Percentiles rank a stretch among this genome's conserved stretches.
phyloP scores from a whole-genome alignment of 495 filamentous ascomycete species.

The Penicillium pulvis region DNA sequence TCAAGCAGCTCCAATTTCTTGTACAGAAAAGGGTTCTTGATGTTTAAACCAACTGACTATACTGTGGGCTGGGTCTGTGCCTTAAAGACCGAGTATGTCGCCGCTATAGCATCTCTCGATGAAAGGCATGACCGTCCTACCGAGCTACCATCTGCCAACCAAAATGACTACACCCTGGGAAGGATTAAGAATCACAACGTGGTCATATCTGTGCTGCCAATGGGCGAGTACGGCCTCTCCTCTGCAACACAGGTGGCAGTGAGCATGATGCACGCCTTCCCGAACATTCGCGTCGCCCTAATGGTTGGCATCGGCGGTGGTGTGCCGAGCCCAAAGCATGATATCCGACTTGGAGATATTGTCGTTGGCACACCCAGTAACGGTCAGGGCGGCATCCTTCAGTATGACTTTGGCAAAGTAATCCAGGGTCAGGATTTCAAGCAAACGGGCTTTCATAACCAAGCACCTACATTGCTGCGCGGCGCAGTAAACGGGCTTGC shows the following conservation, averaged over 20 bases:
- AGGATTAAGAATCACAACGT: conserved; percentile 32
- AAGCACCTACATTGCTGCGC: conserved; percentile 31
- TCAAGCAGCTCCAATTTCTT: neutral
- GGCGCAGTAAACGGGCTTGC: conserved; percentile 20
- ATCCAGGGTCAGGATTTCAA: conserved; percentile 20
- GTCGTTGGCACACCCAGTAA: conserved; percentile 34
- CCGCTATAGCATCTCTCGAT: conserved; percentile 43
- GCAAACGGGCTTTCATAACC: conserved; percentile 33
- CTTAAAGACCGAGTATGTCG: conserved; percentile 35
- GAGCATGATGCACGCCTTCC: conserved; percentile 29
- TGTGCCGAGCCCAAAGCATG: conserved; percentile 22
- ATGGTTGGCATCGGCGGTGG: conserved; percentile 32
- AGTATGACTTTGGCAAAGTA: conserved; percentile 42
- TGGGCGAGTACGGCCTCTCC: conserved; percentile 9
- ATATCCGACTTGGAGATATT: conserved; percentile 26
- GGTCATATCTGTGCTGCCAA: conserved; percentile 10
- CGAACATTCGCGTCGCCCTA: conserved; percentile 19
- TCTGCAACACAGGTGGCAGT: conserved; percentile 30
- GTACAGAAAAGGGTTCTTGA: neutral
- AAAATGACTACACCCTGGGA: conserved; percentile 39
- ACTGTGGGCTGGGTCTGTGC: conserved; percentile 55
- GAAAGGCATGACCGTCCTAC: conserved; percentile 20
- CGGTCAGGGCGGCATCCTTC: conserved; percentile 33
- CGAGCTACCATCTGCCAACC: conserved; percentile 15
- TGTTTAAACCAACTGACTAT: conserved; percentile 31